Base-by-base conservation (phyloP, 2,329 filamentous ascomycete species). In the Aspergillus tubingensis region DNA sequence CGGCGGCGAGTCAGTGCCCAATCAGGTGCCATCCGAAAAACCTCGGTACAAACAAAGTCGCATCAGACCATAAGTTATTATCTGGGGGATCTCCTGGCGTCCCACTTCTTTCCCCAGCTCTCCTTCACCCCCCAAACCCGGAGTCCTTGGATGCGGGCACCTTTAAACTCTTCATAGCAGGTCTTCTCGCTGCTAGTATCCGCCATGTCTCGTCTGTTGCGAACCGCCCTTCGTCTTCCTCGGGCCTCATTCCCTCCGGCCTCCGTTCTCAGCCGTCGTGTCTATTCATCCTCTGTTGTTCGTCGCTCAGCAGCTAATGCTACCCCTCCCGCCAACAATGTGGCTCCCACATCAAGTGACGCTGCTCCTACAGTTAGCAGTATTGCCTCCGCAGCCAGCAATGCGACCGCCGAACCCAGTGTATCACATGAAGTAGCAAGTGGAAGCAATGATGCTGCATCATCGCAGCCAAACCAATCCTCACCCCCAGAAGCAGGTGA, bases 161-260 rank as follows among this genome's bases (percentile, higher is more conserved):
- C 44, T 48, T 21, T 7, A 25, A 4, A 8, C 8, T 32, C 15
- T 19, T 1, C 25, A 8, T 30, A 50, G 23, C 25, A 17, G 25
- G 23, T 6, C 15, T 30, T 15, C 47, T 11, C n/a, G 47, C 47
- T 11, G 47, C 25, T 27, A 32, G n/a, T 50, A 32, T 8, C 11
- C 39, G 58, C 19, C 36, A 65, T 67, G 65, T 23, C 39, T 44
- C 58, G 57, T 11, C 54, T 66, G 38, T 54, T 65, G 21, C 44
- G 55, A 41, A 49, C 53, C 1, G n/a, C 63, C 23, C 17, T 62
- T 21, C 63, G 59, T 13, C 57, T 59, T 13, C 49, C 50, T 15
- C 63, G 54, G 48, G 32, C 39, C n/a, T 23, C 60, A 32, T 23
- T 41, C 5, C 56, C 53, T 23, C 54, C 39, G 13, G 17, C 61